phyloP scores from a whole-genome alignment of 2,329 filamentous ascomycete genomes.

The Stagonosporopsis tanaceti region DNA sequence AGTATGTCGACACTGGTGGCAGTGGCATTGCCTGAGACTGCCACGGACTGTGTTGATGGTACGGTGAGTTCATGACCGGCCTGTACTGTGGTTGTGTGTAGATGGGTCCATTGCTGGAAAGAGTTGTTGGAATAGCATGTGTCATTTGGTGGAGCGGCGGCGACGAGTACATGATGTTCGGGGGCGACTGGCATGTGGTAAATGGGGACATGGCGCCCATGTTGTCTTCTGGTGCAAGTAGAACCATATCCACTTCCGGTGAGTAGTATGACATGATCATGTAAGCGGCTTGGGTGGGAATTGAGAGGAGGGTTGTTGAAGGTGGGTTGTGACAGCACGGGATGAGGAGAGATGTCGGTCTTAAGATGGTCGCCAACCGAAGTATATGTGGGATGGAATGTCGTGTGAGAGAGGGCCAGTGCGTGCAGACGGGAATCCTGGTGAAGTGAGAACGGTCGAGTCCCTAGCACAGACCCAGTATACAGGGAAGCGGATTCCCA shows the following conservation, averaged over 20 bases:
- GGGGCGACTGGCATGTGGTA: constrained; percentile 48
- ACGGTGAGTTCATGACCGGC: constrained; percentile 43
- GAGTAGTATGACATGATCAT: constrained; percentile 48
- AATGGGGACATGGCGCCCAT: constrained; percentile 48
- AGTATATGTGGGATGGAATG: constrained; percentile 39
- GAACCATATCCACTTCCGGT: constrained; percentile 48
- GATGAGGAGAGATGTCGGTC: constrained; percentile 22
- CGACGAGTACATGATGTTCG: constrained; percentile 50
- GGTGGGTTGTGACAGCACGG: constrained; percentile 17
- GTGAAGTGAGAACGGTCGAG: constrained; percentile 40
- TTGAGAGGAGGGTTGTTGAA: constrained; percentile 10
- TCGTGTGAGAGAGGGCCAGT: constrained; percentile 41
- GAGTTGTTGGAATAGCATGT: constrained; percentile 34
- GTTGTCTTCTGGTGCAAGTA: constrained; percentile 45
- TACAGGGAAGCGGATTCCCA: constrained; percentile 35
- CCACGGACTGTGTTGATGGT: constrained; percentile 45
- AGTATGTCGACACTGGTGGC: constrained; percentile 44
- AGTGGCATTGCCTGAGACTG: constrained; percentile 41
- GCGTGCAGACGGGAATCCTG: constrained; percentile 36
- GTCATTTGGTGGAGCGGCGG: constrained; percentile 44
- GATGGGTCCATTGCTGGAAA: constrained; percentile 36
- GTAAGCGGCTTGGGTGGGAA: constrained; percentile 19
- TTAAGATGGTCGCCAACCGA: constrained; percentile 28
- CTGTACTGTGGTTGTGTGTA: constrained; percentile 43
- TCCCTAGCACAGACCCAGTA: constrained; percentile 42